Conservation (phyloP, 1,284 basidiomycete genomes). For the Mycosarcoma mackinlayi region DNA sequence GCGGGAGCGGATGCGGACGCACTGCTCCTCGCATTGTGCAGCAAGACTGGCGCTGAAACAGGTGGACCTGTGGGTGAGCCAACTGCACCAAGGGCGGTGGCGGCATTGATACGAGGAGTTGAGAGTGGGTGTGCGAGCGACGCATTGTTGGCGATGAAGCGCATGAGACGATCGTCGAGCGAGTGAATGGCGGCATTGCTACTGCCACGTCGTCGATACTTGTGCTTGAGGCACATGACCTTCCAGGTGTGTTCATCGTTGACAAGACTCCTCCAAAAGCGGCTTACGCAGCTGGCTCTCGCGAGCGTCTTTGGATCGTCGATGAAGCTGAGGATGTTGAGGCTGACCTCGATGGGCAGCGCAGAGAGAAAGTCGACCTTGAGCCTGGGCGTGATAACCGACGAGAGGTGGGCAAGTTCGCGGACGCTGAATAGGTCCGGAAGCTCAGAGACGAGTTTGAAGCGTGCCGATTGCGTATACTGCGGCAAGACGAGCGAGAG, state of each 20-base stretch:
- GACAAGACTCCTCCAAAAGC: slow-evolving; percentile 81
- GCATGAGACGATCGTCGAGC: slow-evolving; percentile 40
- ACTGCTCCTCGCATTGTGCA: neutral
- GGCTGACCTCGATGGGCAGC: slow-evolving; percentile 83
- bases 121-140: slow-evolving; percentile 5
- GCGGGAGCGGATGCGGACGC: too few species aligned
- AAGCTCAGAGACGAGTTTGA: slow-evolving; percentile 56
- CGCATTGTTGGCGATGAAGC: slow-evolving; percentile 21
- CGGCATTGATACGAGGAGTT: slow-evolving; percentile 9
- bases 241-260: slow-evolving; percentile 87
- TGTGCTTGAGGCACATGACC: slow-evolving; percentile 75
- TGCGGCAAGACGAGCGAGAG: slow-evolving; percentile 46
- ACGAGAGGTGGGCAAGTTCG: slow-evolving; percentile 83
- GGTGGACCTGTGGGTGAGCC: neutral
- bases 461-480: slow-evolving; percentile 45
- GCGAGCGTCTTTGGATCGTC: slow-evolving; percentile 83
- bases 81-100: neutral
- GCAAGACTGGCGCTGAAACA: neutral
- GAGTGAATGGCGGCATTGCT: slow-evolving; percentile 26
- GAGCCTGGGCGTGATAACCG: slow-evolving; percentile 79
- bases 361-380: slow-evolving; percentile 86
- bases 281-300: slow-evolving; percentile 79
- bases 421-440: slow-evolving; percentile 71
- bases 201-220: slow-evolving; percentile 43
- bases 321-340: slow-evolving; percentile 84